These are phyloP conservation scores for Juncus inflexus DNA, from an alignment of 176 grass and related monocot species.

Conservation along the genomic window DNA sequence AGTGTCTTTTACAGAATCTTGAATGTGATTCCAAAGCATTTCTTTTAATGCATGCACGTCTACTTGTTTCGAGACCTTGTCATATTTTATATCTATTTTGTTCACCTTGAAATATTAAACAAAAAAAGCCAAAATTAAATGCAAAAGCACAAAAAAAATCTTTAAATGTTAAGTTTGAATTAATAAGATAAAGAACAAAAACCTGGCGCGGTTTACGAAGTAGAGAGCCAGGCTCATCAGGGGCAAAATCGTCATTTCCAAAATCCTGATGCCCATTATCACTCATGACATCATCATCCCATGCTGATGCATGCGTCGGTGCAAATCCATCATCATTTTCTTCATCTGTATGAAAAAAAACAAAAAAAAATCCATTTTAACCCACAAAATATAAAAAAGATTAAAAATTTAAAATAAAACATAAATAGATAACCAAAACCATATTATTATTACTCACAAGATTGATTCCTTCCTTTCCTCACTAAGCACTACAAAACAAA, in stretches of 20 bases:
- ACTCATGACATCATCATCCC: conserved; percentile 54
- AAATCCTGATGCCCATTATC: conserved; percentile 53
- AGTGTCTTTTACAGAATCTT: conserved; percentile 49
- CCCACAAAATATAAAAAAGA: neutral
- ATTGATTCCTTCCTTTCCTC: conserved; percentile 50
- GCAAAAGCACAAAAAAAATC: neutral
- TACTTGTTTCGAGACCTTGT: conserved; percentile 95
- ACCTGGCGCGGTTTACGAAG: conserved; percentile 84
- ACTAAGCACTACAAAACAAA: conserved; percentile 55
- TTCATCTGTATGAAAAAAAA: conserved; percentile 34
- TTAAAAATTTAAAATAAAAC: conserved; percentile 12
- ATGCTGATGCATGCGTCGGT: conserved; percentile 39
- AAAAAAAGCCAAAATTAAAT: neutral
- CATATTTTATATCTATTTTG: conserved; percentile 87
- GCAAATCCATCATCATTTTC: conserved; percentile 28
- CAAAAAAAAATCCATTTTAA: conserved; percentile 9
- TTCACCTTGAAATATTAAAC: conserved; percentile 51
- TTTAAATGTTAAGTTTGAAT: neutral
- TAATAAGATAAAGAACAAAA: neutral
- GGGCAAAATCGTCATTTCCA: conserved; percentile 34
- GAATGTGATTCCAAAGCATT: conserved; percentile 81
- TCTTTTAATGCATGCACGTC: conserved; percentile 98
- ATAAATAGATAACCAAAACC: conserved; percentile 1
- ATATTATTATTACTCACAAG: conserved; percentile 39
- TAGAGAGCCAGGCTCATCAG: conserved; percentile 57